Evolutionary conservation across 176 grass and related monocot species (phyloP).

Genomic region (Oropetium thomaeum): DNA sequence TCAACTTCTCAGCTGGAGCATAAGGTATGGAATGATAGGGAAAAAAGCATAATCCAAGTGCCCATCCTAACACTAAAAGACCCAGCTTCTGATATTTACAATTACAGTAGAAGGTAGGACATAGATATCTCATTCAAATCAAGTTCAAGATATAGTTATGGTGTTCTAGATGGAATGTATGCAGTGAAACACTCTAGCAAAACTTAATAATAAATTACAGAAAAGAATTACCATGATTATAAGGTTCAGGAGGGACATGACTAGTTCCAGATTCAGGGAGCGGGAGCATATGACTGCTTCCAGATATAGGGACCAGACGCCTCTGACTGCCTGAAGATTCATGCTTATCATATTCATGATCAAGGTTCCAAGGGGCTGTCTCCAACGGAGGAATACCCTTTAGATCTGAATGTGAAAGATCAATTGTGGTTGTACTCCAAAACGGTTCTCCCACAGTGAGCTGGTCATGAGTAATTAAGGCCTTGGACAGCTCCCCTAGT

Average conservation of each 20-base stretch:
- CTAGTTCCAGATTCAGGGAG: not conserved
- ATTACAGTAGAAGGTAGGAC: not conserved
- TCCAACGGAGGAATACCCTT: not conserved
- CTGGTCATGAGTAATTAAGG: constrained; percentile 29
- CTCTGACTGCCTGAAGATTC: constrained; percentile 36
- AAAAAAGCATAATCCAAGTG: not conserved
- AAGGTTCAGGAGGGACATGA: not conserved
- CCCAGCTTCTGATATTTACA: not conserved
- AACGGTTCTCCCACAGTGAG: constrained; percentile 18
- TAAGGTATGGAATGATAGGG: not conserved
- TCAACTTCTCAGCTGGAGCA: not conserved
- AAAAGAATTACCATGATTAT: constrained; percentile 41
- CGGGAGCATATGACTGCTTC: not conserved
- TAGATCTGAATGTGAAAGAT: constrained; percentile 40
- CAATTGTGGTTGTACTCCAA: constrained; percentile 57
- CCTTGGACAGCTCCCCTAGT: constrained; percentile 24
- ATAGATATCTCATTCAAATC: not conserved
- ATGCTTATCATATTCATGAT: too few relatives aligned
- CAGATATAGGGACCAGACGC: not conserved
- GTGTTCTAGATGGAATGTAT: not conserved
- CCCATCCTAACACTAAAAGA: not conserved
- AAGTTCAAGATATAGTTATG: not conserved
- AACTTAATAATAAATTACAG: not conserved
- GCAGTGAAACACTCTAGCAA: not conserved
- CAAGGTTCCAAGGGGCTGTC: constrained; percentile 15